Evolutionary conservation across 2,329 filamentous ascomycete species (phyloP).

Genomic region (Fusarium globosum): DNA sequence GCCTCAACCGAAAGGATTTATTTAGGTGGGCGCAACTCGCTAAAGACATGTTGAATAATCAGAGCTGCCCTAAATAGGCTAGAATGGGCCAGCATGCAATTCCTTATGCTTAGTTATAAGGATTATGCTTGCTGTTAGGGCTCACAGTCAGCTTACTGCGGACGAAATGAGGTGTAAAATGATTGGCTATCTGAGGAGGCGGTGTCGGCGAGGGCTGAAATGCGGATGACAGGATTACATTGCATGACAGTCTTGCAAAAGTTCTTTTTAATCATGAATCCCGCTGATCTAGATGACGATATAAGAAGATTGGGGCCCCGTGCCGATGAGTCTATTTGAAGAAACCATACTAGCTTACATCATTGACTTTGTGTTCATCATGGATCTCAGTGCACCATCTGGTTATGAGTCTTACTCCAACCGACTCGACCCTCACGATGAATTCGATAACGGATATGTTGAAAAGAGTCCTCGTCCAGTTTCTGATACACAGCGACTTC

Average conservation of each 20-base stretch:
- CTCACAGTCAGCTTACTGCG: neutral
- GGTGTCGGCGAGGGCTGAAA: neutral
- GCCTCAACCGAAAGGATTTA: neutral
- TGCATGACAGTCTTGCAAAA: neutral
- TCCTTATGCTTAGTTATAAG: neutral
- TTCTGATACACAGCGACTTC: neutral
- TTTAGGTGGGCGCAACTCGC: neutral
- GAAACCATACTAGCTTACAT: neutral
- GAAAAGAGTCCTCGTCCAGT: neutral
- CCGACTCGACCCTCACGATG: conserved; percentile 16
- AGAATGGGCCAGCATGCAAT: neutral
- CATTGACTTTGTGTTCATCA: neutral
- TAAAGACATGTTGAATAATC: neutral
- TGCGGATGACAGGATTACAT: neutral
- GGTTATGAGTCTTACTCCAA: conserved; percentile 18
- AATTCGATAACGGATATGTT: neutral
- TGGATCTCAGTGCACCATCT: conserved; percentile 9
- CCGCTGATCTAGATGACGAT: neutral
- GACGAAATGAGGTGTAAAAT: neutral
- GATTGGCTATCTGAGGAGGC: neutral
- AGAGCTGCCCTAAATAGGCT: neutral
- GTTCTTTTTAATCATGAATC: neutral
- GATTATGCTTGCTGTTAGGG: neutral
- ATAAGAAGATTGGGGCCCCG: neutral
- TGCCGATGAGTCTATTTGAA: neutral